phyloP scores from a whole-genome alignment of 2,329 filamentous ascomycete genomes.

The Talaromyces rugulosus region DNA sequence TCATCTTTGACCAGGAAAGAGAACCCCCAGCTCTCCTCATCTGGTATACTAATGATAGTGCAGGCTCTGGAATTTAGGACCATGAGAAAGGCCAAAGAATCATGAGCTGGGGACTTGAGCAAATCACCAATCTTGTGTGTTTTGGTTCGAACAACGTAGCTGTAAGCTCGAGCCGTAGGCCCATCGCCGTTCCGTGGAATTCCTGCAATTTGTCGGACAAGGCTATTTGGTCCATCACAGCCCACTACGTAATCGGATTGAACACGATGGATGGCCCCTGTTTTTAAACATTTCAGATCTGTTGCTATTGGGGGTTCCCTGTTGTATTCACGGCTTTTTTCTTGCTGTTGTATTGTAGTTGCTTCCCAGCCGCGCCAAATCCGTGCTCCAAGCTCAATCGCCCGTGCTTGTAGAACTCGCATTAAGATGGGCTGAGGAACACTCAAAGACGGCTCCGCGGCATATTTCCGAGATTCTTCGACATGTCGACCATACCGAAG shows the following conservation, averaged over 20 bases:
- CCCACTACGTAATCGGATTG: background rate
- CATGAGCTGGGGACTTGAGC: background rate
- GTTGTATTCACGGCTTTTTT: background rate
- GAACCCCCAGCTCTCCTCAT: constrained; percentile 1
- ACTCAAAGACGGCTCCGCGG: constrained; percentile 1
- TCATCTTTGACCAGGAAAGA: background rate
- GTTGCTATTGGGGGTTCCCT: background rate
- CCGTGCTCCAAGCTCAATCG: constrained; percentile 2
- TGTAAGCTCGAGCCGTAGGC: background rate
- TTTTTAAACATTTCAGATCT: background rate
- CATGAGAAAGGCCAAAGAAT: constrained; percentile 3
- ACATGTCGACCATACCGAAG: constrained; percentile 3
- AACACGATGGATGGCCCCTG: background rate
- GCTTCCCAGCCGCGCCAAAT: constrained; percentile 4
- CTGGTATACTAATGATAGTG: constrained; percentile 2
- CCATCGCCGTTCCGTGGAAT: background rate
- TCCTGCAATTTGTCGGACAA: background rate
- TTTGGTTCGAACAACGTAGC: background rate
- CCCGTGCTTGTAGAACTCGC: background rate
- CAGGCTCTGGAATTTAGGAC: background rate
- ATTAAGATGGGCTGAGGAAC: background rate
- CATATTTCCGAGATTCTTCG: background rate
- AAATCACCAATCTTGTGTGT: background rate
- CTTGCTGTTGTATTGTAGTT: background rate
- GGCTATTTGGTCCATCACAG: background rate